These are phyloP conservation scores for Picochlorum sp. DNA, from an alignment of 139 green algal genomes.

Conservation along the genomic window DNA sequence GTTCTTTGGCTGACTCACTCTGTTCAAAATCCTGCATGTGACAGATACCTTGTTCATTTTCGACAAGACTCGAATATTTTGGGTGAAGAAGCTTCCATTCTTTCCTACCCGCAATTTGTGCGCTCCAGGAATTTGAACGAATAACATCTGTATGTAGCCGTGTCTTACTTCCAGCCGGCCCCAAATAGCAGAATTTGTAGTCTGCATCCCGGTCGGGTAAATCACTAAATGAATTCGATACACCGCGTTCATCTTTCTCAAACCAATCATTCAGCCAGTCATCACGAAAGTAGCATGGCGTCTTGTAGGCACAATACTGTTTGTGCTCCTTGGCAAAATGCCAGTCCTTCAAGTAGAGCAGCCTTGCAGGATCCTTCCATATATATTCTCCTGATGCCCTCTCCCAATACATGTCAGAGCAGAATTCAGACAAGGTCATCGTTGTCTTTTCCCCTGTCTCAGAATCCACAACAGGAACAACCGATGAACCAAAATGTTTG, in stretches of 20 bases:
- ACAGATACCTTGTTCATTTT: conserved; percentile 17
- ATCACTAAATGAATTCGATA: conserved; percentile 26
- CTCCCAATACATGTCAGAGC: conserved; percentile 34
- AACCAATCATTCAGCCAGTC: conserved; percentile 88
- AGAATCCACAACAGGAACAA: neutral
- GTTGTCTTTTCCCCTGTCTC: conserved; percentile 12
- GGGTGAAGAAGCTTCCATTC: conserved; percentile 66
- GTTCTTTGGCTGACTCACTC: conserved; percentile 6
- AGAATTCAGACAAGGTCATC: conserved; percentile 44
- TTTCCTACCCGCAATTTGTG: conserved; percentile 65
- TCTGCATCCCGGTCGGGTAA: conserved; percentile 17
- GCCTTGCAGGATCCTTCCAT: neutral
- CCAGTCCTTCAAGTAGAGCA: conserved; percentile 82
- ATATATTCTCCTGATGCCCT: neutral
- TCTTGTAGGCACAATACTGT: conserved; percentile 40
- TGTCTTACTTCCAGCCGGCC: conserved; percentile 60
- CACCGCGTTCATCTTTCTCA: neutral
- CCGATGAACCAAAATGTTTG: neutral
- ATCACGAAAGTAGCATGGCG: conserved; percentile 56
- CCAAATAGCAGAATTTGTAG: conserved; percentile 85
- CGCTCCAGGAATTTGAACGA: conserved; percentile 69
- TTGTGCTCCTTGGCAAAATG: conserved; percentile 50
- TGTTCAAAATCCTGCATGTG: conserved; percentile 1
- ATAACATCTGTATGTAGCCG: conserved; percentile 83
- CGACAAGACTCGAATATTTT: conserved; percentile 42